Base-by-base conservation (phyloP, 2,329 filamentous ascomycete genomes). In the Pseudopyrenochaeta lycopersici region DNA sequence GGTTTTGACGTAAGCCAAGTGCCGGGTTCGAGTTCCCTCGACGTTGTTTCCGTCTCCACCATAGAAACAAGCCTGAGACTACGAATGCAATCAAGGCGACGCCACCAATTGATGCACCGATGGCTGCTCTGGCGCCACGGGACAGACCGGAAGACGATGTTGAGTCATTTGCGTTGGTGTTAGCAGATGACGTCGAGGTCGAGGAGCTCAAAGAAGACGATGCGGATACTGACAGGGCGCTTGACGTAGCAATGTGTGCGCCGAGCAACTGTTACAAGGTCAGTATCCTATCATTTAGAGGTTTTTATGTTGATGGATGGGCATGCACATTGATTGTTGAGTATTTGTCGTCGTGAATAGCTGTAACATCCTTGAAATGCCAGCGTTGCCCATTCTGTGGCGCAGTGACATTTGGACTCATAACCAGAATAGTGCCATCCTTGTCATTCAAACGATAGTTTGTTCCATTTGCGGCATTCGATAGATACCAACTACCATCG, bases 41-140 rank as follows among this genome's bases (percentile, higher is more conserved):
- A 32, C 42, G 39, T 27, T 56, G 57, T 30, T 62, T 68, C 31
- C 63, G 53, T 35, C 58, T 61, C 17, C 59, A 56, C 48, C 47
- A 58, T 14, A 61, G 44, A 29, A 63, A 63, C 7, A 72, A 47
- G 9, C 58, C 90, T 0, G 93, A 96, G 67, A 97, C 96, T 1
- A 97, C 79, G 1, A 93, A 76, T 0, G 56, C 60, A 21, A 72
- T 63, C 10, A 70, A 45, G 1, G 52, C 58, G 20, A 54, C 52
- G 10, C 35, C 42, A n/a, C 58, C 61, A 6, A 66, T 23, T 2
- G 51, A 56, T 1, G 51, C 64, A 5, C 67, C 61, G 21, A 68
- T 64, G 9, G 49, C 65, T 11, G 60, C 60, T 59, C 67, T 62
- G 6, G 49, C 54, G 10, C 43, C 60, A 30, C 58, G 64, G 11